Conservation (phyloP, 2,329 filamentous ascomycete genomes). For the Volutella citrinella region DNA sequence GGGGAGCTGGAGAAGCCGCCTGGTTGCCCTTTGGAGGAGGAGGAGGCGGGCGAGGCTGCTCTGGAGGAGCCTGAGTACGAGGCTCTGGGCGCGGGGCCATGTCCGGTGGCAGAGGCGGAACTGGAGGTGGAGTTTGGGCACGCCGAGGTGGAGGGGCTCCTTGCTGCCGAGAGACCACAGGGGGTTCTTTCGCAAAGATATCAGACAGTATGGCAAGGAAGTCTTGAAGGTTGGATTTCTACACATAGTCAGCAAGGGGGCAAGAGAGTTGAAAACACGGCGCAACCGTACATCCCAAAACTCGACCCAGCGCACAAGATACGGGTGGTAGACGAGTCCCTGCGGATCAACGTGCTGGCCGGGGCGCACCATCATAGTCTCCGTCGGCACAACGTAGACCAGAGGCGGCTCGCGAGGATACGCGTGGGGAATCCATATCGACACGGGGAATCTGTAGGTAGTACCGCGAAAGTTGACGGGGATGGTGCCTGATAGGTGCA, state of each 20-base stretch:
- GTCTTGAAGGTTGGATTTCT: slow-evolving; percentile 82
- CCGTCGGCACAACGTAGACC: slow-evolving; percentile 82
- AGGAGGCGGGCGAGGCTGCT: slow-evolving; percentile 40
- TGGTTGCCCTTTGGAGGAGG: slow-evolving; percentile 54
- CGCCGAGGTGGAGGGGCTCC: slow-evolving; percentile 36
- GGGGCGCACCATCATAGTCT: slow-evolving; percentile 83
- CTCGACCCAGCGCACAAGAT: slow-evolving; percentile 83
- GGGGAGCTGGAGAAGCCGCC: slow-evolving; percentile 27
- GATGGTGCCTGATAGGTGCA: slow-evolving; percentile 82
- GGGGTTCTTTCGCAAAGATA: slow-evolving; percentile 91
- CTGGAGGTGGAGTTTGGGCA: slow-evolving; percentile 41
- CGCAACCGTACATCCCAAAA: slow-evolving; percentile 77
- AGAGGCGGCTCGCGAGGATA: slow-evolving; percentile 86
- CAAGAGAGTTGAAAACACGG: neutral
- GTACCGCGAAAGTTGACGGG: slow-evolving; percentile 89
- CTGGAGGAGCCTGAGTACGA: slow-evolving; percentile 30
- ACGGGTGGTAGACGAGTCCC: slow-evolving; percentile 92
- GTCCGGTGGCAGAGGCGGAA: slow-evolving; percentile 44
- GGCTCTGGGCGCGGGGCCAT: slow-evolving; percentile 43
- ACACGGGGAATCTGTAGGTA: slow-evolving; percentile 86
- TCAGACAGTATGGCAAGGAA: slow-evolving; percentile 80
- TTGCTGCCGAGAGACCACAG: slow-evolving; percentile 72
- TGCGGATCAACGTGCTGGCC: slow-evolving; percentile 95
- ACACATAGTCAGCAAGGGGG: slow-evolving; percentile 6
- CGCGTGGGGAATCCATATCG: slow-evolving; percentile 87